Evolutionary conservation across 352 stramenopile species (phyloP).

Genomic region (Globisporangium barbulae): DNA sequence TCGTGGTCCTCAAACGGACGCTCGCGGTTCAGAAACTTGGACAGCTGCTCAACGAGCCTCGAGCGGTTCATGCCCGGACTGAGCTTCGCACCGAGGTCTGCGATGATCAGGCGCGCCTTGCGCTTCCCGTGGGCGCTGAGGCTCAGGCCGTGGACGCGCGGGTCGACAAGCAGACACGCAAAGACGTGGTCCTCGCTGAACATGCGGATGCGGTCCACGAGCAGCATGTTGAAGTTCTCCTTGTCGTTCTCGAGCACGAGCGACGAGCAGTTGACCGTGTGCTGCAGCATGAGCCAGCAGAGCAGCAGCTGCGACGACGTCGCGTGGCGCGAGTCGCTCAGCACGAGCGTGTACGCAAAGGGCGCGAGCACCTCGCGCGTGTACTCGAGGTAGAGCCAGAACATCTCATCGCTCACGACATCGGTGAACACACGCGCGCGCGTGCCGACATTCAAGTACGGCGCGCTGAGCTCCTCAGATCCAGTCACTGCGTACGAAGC

Average conservation of each 20-base stretch:
- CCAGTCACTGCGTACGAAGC: background rate
- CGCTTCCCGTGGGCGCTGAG: conserved; percentile 32
- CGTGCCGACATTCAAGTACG: background rate
- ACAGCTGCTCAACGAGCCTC: conserved; percentile 31
- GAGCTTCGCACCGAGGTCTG: conserved; percentile 15
- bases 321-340: conserved; percentile 26
- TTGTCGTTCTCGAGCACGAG: conserved; percentile 21
- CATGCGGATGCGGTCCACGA: conserved; percentile 21
- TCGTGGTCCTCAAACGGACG: conserved; percentile 38
- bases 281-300: conserved; percentile 26
- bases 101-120: conserved; percentile 24
- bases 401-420: conserved; percentile 18
- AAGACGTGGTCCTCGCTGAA: conserved; percentile 24
- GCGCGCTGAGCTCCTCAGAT: background rate
- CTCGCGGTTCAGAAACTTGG: conserved; percentile 35
- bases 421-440: conserved; percentile 1
- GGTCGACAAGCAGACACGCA: conserved; percentile 35
- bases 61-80: conserved; percentile 15
- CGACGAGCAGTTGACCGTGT: conserved; percentile 12
- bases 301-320: conserved; percentile 29
- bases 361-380: conserved; percentile 20
- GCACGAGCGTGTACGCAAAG: conserved; percentile 23
- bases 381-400: conserved; percentile 23
- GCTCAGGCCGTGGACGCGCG: conserved; percentile 28
- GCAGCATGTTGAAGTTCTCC: conserved; percentile 14